Evolutionary conservation across 1,139 yeast species (phyloP).

Genomic region (Blastobotrys malaysiensis): DNA sequence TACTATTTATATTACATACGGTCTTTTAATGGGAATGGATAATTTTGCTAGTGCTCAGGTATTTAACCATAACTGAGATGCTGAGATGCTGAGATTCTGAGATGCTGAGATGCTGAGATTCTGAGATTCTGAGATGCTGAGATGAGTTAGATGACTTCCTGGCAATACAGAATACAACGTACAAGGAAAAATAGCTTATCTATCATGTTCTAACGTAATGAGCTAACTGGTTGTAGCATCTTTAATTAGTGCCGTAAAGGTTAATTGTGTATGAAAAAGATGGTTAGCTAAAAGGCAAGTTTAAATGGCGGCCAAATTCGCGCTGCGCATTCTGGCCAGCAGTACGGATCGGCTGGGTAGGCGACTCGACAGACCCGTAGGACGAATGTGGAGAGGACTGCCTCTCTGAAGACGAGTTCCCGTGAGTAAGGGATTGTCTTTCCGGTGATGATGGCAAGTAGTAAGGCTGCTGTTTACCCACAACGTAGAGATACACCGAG

Average conservation of each 20-base stretch:
- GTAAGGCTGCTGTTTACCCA: neutral
- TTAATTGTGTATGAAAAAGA: too few species aligned
- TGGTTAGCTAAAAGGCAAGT: constrained; percentile 16
- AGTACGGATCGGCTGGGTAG: constrained; percentile 23
- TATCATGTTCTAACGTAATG: too few species aligned
- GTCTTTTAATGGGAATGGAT: neutral
- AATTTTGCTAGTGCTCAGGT: too few species aligned
- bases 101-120: too few species aligned
- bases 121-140: too few species aligned
- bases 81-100: too few species aligned
- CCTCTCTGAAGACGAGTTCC: neutral
- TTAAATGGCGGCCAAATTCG: constrained; percentile 27
- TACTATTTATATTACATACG: neutral
- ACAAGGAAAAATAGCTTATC: too few species aligned
- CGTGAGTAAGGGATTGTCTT: neutral
- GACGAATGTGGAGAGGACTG: neutral
- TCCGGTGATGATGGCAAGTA: neutral
- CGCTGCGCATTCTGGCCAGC: constrained; percentile 26
- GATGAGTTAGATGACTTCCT: too few species aligned
- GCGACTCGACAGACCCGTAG: neutral
- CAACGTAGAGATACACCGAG: constrained; percentile 6
- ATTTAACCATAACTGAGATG: too few species aligned
- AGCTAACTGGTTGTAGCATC: too few species aligned
- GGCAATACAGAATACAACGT: too few species aligned
- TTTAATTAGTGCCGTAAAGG: too few species aligned